Conservation (phyloP, 140 eudicot species). For the Anethum foeniculum region DNA sequence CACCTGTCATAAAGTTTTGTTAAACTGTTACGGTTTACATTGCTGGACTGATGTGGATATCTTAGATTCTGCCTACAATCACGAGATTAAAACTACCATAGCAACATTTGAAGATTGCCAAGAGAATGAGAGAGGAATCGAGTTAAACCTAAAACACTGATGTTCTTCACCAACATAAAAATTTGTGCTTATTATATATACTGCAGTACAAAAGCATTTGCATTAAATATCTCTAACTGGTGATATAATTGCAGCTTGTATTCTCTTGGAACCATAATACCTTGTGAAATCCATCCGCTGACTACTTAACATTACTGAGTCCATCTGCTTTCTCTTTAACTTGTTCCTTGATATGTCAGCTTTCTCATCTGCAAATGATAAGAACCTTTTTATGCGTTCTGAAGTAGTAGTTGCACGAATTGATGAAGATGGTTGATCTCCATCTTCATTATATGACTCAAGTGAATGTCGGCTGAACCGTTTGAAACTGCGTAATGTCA, state of each 20-base stretch:
- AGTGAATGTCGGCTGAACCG: conserved; percentile 31
- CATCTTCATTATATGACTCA: conserved; percentile 4
- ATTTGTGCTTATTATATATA: neutral
- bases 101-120: neutral
- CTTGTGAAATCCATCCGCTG: conserved; percentile 25
- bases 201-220: neutral
- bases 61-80: neutral
- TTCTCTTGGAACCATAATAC: conserved; percentile 29
- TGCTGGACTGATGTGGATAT: neutral
- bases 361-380: conserved; percentile 71
- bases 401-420: conserved; percentile 28
- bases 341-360: conserved; percentile 40
- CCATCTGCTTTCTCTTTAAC: conserved; percentile 52
- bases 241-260: conserved; percentile 23
- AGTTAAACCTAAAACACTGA: neutral
- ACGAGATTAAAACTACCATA: neutral
- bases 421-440: conserved; percentile 12
- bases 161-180: neutral
- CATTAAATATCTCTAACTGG: neutral
- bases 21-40: neutral
- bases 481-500: conserved; percentile 29
- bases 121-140: neutral
- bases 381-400: conserved; percentile 37
- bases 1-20: neutral
- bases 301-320: conserved; percentile 14